Evolutionary conservation across 2,329 filamentous ascomycete species (phyloP).

Genomic region (Sporothrix globosa): DNA sequence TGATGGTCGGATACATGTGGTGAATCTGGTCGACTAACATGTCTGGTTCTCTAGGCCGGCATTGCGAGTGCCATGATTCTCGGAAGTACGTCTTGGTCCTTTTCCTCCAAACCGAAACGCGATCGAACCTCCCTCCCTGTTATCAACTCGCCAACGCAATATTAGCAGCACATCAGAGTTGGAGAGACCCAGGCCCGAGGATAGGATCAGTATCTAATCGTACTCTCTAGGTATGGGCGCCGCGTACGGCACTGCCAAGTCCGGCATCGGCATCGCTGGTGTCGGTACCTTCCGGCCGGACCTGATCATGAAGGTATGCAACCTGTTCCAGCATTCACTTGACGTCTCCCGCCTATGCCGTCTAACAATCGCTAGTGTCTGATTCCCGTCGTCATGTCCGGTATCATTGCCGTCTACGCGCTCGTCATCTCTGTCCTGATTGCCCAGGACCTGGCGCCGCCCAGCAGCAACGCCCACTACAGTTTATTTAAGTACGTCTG

Average conservation of each 20-base stretch:
- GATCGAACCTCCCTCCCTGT: background rate
- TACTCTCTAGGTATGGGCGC: conserved; percentile 63
- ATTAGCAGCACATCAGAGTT: background rate
- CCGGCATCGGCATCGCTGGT: conserved; percentile 83
- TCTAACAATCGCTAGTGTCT: conserved; percentile 60
- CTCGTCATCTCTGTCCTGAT: conserved; percentile 97
- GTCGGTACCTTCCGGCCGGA: conserved; percentile 84
- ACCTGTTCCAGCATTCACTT: background rate
- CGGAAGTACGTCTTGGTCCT: conserved; percentile 63
- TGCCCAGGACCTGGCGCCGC: conserved; percentile 78
- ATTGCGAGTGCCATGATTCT: conserved; percentile 84
- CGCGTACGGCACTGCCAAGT: conserved; percentile 85
- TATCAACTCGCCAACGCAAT: conserved; percentile 37
- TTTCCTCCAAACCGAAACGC: conserved; percentile 34
- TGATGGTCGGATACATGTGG: background rate
- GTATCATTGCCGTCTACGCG: conserved; percentile 97
- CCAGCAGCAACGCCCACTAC: conserved; percentile 67
- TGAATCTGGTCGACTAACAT: background rate
- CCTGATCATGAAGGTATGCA: conserved; percentile 82
- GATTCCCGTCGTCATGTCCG: conserved; percentile 94
- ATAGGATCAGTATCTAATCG: background rate
- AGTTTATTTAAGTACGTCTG: conserved; percentile 76
- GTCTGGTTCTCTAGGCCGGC: conserved; percentile 59
- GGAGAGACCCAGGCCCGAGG: background rate
- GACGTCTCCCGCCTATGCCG: background rate